Evolutionary conservation across 192 early-diverging fungal genomes (phyloP).

Genomic region (Coemansia reversa): DNA sequence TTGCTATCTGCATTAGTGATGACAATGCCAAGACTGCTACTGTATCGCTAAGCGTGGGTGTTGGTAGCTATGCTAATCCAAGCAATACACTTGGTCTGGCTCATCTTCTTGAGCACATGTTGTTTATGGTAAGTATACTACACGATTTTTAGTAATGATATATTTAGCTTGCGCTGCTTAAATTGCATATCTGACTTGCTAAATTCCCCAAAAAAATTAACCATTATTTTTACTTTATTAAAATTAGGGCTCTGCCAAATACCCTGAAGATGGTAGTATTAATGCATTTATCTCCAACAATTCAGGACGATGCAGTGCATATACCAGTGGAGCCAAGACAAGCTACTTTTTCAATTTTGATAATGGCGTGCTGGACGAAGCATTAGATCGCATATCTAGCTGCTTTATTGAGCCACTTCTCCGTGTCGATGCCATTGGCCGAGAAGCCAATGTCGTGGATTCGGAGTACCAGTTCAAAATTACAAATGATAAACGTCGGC

Average conservation of each 20-base stretch:
- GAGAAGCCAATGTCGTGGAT: conserved; percentile 86
- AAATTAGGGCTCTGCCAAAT: conserved; percentile 59
- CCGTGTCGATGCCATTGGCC: conserved; percentile 73
- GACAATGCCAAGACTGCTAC: too few species aligned
- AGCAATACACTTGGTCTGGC: too few species aligned
- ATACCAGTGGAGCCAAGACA: conserved; percentile 15
- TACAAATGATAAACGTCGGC: conserved; percentile 57
- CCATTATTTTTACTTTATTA: too few species aligned
- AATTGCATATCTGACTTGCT: too few species aligned
- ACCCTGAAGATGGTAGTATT: conserved; percentile 67
- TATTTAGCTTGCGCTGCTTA: too few species aligned
- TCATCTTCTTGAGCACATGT: too few species aligned
- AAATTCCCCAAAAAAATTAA: too few species aligned
- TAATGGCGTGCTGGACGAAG: conserved; percentile 52
- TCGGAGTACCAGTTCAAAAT: conserved; percentile 87
- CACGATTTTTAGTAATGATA: too few species aligned
- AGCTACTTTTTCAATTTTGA: conserved; percentile 9
- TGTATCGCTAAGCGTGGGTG: too few species aligned
- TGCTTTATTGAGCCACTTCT: conserved; percentile 88
- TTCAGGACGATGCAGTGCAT: conserved; percentile 28
- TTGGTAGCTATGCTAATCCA: too few species aligned
- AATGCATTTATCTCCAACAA: conserved; percentile 27
- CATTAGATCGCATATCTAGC: conserved; percentile 68
- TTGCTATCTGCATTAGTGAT: too few species aligned
- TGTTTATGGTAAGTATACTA: too few species aligned